These are phyloP conservation scores for Neodidymelliopsis sp. DNA, from an alignment of 2,329 filamentous ascomycete species.

Conservation along the genomic window DNA sequence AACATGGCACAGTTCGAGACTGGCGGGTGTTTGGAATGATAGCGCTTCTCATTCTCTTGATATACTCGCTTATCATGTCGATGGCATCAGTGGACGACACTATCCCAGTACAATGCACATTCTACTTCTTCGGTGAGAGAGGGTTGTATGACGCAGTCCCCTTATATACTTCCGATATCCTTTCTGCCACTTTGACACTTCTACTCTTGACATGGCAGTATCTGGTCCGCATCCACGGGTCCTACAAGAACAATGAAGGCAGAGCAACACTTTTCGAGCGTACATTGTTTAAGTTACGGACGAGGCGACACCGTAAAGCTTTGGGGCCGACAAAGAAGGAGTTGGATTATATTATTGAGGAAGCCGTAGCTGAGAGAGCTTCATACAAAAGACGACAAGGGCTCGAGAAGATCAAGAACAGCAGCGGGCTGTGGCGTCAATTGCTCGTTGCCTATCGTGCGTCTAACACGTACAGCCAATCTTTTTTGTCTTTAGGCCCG, in stretches of 20 bases:
- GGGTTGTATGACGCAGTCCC: neutral
- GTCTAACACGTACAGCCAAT: constrained; percentile 14
- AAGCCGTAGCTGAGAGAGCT: neutral
- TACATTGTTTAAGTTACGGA: constrained; percentile 4
- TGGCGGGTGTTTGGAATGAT: constrained; percentile 19
- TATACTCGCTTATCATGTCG: constrained; percentile 3
- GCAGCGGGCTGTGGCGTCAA: constrained; percentile 5
- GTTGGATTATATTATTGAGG: constrained; percentile 5
- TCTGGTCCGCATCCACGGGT: constrained; percentile 6
- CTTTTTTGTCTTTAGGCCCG: constrained; percentile 18
- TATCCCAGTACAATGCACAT: constrained; percentile 14
- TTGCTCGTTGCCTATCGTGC: constrained; percentile 12
- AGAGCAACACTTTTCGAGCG: constrained; percentile 5
- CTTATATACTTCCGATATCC: neutral
- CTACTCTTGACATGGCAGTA: constrained; percentile 5
- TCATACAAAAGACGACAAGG: neutral
- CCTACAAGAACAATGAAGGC: constrained; percentile 1
- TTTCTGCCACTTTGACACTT: constrained; percentile 3
- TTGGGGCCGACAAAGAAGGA: neutral
- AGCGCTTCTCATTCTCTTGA: constrained; percentile 11
- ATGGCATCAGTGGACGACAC: constrained; percentile 11
- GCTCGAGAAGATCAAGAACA: constrained; percentile 6
- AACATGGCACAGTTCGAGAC: constrained; percentile 17
- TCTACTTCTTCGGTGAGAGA: constrained; percentile 1
- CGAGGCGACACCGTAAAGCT: neutral